Conservation (phyloP, 352 stramenopile genomes). For the Globisporangium paroecandrum region DNA sequence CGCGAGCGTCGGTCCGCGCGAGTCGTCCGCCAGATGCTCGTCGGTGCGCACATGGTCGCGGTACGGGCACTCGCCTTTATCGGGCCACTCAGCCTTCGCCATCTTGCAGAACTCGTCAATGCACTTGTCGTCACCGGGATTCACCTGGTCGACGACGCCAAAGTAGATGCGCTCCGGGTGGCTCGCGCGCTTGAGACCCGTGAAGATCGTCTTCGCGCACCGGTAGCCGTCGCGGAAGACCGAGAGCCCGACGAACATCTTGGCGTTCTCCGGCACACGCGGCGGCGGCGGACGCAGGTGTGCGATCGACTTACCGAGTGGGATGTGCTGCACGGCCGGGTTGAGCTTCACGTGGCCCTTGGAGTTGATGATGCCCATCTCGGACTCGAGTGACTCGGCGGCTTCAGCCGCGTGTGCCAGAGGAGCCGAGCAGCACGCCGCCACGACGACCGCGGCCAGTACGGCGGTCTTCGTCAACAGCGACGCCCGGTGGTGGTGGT, state of each 20-base stretch:
- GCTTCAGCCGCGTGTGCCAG: not conserved
- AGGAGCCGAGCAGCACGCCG: not conserved
- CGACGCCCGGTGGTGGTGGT: not conserved
- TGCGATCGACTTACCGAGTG: conserved; percentile 28
- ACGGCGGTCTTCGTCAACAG: not conserved
- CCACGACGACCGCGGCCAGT: conserved; percentile 1
- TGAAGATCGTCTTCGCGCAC: conserved; percentile 80
- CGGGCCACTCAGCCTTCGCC: conserved; percentile 57
- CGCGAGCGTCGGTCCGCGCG: conserved; percentile 69
- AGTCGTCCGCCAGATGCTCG: conserved; percentile 61
- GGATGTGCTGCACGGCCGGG: conserved; percentile 75
- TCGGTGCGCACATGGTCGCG: conserved; percentile 73
- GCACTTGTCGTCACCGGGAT: conserved; percentile 61
- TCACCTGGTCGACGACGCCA: conserved; percentile 82
- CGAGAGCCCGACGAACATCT: conserved; percentile 75
- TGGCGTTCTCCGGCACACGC: conserved; percentile 44
- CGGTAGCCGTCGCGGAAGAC: conserved; percentile 81
- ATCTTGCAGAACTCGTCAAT: conserved; percentile 80
- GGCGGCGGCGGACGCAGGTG: conserved; percentile 55
- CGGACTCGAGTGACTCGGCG: conserved; percentile 28
- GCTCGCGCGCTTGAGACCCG: conserved; percentile 63
- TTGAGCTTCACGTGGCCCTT: conserved; percentile 57
- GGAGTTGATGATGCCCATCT: conserved; percentile 56
- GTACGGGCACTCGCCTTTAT: conserved; percentile 61
- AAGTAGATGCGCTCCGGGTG: conserved; percentile 75